These are phyloP conservation scores for Suillus hirtellus DNA, from an alignment of 768 basidiomycete species.

Conservation along the genomic window DNA sequence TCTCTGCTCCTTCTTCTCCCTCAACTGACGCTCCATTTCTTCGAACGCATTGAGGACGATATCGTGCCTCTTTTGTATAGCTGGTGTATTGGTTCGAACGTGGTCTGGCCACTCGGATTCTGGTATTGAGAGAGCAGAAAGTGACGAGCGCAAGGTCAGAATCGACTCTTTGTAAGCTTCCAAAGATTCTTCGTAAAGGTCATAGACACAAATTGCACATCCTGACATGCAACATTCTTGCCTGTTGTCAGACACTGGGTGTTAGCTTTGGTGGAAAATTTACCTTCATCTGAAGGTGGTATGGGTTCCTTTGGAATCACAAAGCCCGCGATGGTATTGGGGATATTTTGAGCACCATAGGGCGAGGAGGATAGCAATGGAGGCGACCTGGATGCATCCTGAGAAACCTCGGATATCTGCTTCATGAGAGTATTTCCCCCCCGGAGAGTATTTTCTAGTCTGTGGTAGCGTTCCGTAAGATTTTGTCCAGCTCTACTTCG, in stretches of 20 bases:
- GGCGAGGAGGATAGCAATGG: background rate
- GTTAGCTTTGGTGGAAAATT: slow-evolving; percentile 17
- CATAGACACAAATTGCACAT: slow-evolving; percentile 90
- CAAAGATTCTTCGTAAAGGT: slow-evolving; percentile 78
- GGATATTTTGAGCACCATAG: background rate
- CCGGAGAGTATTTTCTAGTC: slow-evolving; percentile 55
- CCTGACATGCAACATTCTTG: slow-evolving; percentile 95
- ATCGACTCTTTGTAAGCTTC: slow-evolving; percentile 61
- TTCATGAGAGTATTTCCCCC: slow-evolving; percentile 41
- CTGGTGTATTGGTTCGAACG: slow-evolving; percentile 34
- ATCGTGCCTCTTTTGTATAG: slow-evolving; percentile 23
- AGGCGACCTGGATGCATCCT: slow-evolving; percentile 7
- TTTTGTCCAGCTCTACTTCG: slow-evolving; percentile 51
- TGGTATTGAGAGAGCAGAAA: slow-evolving; percentile 50
- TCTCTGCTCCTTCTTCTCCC: slow-evolving; percentile 42
- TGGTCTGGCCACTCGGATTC: slow-evolving; percentile 64
- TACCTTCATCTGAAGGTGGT: slow-evolving; percentile 68
- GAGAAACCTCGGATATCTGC: slow-evolving; percentile 30
- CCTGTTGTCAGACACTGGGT: background rate
- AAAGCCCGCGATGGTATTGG: slow-evolving; percentile 27
- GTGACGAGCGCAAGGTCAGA: slow-evolving; percentile 46
- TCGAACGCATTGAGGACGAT: slow-evolving; percentile 67
- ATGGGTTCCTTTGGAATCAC: slow-evolving; percentile 60
- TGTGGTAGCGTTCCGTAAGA: slow-evolving; percentile 53
- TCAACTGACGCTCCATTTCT: slow-evolving; percentile 62